Conservation (phyloP, 2,329 filamentous ascomycete species). For the Ceratocystis papillata region DNA sequence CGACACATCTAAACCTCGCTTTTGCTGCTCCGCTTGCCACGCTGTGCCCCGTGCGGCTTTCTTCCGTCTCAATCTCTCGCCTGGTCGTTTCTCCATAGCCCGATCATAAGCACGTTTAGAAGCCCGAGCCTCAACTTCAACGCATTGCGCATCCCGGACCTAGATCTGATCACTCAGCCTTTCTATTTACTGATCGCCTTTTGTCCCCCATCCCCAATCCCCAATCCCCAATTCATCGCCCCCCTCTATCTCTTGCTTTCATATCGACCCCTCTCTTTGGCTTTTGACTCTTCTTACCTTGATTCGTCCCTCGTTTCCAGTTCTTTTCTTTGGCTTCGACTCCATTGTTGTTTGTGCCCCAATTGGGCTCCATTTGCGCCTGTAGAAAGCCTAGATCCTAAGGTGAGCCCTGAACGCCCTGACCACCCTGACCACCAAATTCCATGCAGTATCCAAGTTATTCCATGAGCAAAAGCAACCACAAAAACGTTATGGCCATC, state of each 20-base stretch:
- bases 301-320: background rate
- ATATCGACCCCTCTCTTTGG: background rate
- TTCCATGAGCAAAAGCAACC: background rate
- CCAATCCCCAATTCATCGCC: background rate
- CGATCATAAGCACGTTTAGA: no score
- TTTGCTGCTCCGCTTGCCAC: background rate
- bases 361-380: background rate
- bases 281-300: background rate
- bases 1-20: slow-evolving; percentile 7
- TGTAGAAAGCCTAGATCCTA: slow-evolving; percentile 12
- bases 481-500: background rate
- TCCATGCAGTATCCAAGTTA: slow-evolving; percentile 9
- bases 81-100: background rate
- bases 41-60: slow-evolving; percentile 5
- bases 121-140: slow-evolving; percentile 1
- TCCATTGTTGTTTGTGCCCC: background rate
- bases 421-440: background rate
- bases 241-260: background rate
- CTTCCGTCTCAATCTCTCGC: slow-evolving; percentile 1
- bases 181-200: background rate
- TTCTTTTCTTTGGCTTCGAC: no score
- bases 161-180: background rate
- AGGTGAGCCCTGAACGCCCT: slow-evolving; percentile 8
- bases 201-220: no score
- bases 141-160: background rate